Base-by-base conservation (phyloP, 2,329 filamentous ascomycete species). In the Monilinia fructicola region DNA sequence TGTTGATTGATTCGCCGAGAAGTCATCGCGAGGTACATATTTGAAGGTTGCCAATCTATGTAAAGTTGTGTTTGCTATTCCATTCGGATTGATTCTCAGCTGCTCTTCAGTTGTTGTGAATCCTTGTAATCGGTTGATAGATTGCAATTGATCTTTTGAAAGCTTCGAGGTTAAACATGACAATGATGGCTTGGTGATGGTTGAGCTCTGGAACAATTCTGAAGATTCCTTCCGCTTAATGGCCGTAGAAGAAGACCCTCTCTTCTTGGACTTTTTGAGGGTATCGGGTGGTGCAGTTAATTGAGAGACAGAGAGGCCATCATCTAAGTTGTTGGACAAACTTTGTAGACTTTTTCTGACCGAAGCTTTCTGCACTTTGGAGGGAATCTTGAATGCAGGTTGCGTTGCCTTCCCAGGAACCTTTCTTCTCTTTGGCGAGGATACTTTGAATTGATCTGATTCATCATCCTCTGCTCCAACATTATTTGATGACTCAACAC, bases 71-170 rank as follows among this genome's bases (percentile, higher is more conserved):
- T 63, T 64, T 54, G 67, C 54, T 35, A 69, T 58, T n/a, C 55
- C 35, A 54, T 59, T 64, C 7, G 54, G 44, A 12, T 59, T 64
- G 4, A 52, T 44, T 44, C 64, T 66, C 31, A 52, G 21, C 18
- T 59, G 53, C 48, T 74, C 69, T 68, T 76, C 70, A n/a, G 74
- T 75, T 46, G 72, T 73, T 28, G 69, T 72, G 63, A 70, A 74
- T 35, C 71, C 70, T 59, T 67, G 69, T 66, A 71, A 58, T 23
- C 56, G 69, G 7, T 68, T 69, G 31, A 71, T 58, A 40, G 69
- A 31, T 16, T 59, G 59, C 14, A 61, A 21, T 11, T 26, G 44
- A 21, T 48, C 7, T 11, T 67, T 46, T n/a, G 48, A 16, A 31
- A 60, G 9, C n/a, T 69, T 71, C 10, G 42, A 60, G 21, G 28